phyloP scores from a whole-genome alignment of 2,329 filamentous ascomycete species.

The Xylogone sp. region DNA sequence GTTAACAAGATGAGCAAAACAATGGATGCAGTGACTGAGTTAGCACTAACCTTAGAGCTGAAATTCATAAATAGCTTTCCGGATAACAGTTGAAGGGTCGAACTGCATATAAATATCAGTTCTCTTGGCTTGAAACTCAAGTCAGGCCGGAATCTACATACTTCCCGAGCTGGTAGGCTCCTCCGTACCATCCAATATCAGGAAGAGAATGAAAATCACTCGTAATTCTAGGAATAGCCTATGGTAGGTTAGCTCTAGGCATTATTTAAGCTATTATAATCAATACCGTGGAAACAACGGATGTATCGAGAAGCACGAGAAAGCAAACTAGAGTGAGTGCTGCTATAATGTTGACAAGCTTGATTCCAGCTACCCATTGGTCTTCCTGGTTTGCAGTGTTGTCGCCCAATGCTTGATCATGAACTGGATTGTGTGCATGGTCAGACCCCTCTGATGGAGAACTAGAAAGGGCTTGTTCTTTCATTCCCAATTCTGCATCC shows the following conservation, averaged over 20 bases:
- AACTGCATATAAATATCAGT: slow-evolving; percentile 38
- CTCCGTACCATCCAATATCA: slow-evolving; percentile 31
- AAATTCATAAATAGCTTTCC: slow-evolving; percentile 46
- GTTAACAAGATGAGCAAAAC: neutral
- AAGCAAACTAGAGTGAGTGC: slow-evolving; percentile 41
- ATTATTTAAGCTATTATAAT: neutral
- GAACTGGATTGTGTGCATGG: neutral
- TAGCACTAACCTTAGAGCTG: slow-evolving; percentile 22
- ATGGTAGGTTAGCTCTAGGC: neutral
- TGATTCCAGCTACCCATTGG: slow-evolving; percentile 11
- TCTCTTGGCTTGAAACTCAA: no score
- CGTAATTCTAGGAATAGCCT: slow-evolving; percentile 32
- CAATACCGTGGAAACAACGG: slow-evolving; percentile 47
- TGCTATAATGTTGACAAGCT: slow-evolving; percentile 21
- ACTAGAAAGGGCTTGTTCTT: neutral
- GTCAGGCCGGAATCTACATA: no score
- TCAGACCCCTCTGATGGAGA: neutral
- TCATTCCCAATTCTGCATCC: neutral
- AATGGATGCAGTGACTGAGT: neutral
- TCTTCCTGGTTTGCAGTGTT: neutral
- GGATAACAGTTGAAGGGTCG: slow-evolving; percentile 44
- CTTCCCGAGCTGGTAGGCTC: slow-evolving; percentile 22
- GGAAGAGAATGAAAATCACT: slow-evolving; percentile 28
- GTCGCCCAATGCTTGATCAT: neutral
- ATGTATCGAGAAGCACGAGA: slow-evolving; percentile 46